Evolutionary conservation across 352 stramenopile species (phyloP).

Genomic region (Globisporangium parvum): DNA sequence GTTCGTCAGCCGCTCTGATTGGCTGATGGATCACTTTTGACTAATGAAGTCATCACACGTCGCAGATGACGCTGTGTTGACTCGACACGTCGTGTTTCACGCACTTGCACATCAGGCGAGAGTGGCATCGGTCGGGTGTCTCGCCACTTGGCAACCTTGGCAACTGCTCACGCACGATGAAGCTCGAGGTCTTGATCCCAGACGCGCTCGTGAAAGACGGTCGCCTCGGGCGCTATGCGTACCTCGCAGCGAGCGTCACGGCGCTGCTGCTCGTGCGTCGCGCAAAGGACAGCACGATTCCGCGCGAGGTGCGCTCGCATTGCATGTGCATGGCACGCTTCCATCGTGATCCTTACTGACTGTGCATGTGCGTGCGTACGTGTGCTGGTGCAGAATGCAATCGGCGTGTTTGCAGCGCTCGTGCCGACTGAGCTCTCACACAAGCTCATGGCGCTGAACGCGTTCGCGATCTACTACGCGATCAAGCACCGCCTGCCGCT

Average conservation of each 20-base stretch:
- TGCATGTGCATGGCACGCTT: background rate
- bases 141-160: background rate
- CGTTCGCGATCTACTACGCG: conserved; percentile 33
- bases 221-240: conserved; percentile 11
- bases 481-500: conserved; percentile 34
- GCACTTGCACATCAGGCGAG: background rate
- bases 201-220: conserved; percentile 6
- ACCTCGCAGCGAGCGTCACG: conserved; percentile 9
- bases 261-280: conserved; percentile 14
- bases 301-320: conserved; percentile 11
- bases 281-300: conserved; percentile 15
- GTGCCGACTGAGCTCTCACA: conserved; percentile 4
- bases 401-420: conserved; percentile 2
- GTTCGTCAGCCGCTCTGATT: background rate
- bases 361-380: background rate
- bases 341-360: background rate
- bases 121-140: background rate
- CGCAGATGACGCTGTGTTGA: background rate
- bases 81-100: background rate
- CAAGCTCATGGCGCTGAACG: conserved; percentile 11
- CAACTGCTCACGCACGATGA: conserved; percentile 4
- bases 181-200: conserved; percentile 14
- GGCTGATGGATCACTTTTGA: too few relatives aligned
- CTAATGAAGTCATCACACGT: background rate
- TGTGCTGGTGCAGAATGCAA: background rate